phyloP scores from a whole-genome alignment of 2,329 filamentous ascomycete species.

The Colletotrichum tanaceti region DNA sequence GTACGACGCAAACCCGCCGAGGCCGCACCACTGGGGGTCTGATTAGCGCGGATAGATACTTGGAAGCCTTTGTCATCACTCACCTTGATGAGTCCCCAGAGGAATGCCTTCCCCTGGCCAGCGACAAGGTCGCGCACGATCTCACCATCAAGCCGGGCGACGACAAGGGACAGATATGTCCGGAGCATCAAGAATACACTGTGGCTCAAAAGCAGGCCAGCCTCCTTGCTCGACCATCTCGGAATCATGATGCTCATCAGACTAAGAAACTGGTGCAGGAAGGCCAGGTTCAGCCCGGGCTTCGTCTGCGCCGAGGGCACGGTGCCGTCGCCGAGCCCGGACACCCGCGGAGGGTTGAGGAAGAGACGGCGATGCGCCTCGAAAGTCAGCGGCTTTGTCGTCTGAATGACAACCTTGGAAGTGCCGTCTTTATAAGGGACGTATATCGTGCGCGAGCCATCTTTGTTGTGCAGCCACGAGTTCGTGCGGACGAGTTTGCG shows the following conservation, averaged over 20 bases:
- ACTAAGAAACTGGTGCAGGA: conserved; percentile 95
- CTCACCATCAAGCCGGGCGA: conserved; percentile 92
- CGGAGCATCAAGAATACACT: conserved; percentile 89
- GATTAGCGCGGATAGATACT: conserved; percentile 32
- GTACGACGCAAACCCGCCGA: conserved; percentile 93
- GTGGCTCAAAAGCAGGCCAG: conserved; percentile 88
- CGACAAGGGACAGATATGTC: conserved; percentile 93
- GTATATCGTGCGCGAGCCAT: conserved; percentile 93
- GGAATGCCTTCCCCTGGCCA: conserved; percentile 87
- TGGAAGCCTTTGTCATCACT: background rate
- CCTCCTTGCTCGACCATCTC: conserved; percentile 94
- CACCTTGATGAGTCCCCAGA: conserved; percentile 87
- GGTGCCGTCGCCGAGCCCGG: conserved; percentile 77
- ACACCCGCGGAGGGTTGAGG: conserved; percentile 87
- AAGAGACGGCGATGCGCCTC: conserved; percentile 96
- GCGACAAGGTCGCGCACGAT: conserved; percentile 97
- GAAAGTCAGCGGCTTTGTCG: conserved; percentile 92
- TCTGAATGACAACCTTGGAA: conserved; percentile 89
- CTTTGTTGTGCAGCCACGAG: conserved; percentile 92
- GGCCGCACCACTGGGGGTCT: conserved; percentile 79
- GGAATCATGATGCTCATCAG: conserved; percentile 98
- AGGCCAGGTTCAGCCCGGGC: conserved; percentile 93
- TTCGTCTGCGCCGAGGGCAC: conserved; percentile 92
- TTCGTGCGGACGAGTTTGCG: conserved; percentile 86
- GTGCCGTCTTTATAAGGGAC: conserved; percentile 91